Evolutionary conservation across 2,329 filamentous ascomycete genomes (phyloP), one percentile per base, ranked within the genome.

Genomic region (Sporothrix curviconia): DNA sequence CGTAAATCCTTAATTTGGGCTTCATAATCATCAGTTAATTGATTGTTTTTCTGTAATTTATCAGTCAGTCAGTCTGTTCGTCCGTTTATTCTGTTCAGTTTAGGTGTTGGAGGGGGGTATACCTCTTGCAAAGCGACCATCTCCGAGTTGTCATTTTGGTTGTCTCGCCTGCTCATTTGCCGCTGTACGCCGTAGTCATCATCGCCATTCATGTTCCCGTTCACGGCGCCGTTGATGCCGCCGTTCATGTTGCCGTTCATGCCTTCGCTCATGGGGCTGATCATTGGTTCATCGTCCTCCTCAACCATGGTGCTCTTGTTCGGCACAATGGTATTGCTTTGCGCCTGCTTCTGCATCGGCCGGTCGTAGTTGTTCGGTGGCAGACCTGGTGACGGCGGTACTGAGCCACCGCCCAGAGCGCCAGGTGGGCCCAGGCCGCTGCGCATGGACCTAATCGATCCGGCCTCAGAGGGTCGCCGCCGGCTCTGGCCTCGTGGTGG

Each of bases 221-320:
- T 53, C 24, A 42, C 19, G 17, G 24, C 34, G 9, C 46, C 46
- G 32, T 47, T 44, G 17, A 43, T 36, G 19, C 19, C 80, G 17
- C 51, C 43, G n/a, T 36, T 56, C 25, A 36, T 19, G 8, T 8
- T 28, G 7, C 50, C 49, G n/a, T 56, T 52, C 28, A 51, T 34
- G 36, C 15, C 17, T n/a, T 53, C 47, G 25, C 57, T 17, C 17
- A 40, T 25, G 4, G 67, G 68, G 56, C 66, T 69, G 25, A 65
- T 32, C 37, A 59, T 44, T 22, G 15, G 61, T 54, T 90, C 89
- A 64, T 95, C 91, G 63, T 95, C 92, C 68, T 97, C 94, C 70
- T 99, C 94, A 1, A 97, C 84, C 86, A 97, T 92, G 0, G 89
- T 96, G 66, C 92, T 95, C 74, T 97, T 99, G 69, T 96, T 97